Percentiles rank a stretch among this genome's conserved stretches.
Evolutionary conservation across 2,329 filamentous ascomycete genomes (phyloP).

Genomic region (Pseudogymnoascus sp.): DNA sequence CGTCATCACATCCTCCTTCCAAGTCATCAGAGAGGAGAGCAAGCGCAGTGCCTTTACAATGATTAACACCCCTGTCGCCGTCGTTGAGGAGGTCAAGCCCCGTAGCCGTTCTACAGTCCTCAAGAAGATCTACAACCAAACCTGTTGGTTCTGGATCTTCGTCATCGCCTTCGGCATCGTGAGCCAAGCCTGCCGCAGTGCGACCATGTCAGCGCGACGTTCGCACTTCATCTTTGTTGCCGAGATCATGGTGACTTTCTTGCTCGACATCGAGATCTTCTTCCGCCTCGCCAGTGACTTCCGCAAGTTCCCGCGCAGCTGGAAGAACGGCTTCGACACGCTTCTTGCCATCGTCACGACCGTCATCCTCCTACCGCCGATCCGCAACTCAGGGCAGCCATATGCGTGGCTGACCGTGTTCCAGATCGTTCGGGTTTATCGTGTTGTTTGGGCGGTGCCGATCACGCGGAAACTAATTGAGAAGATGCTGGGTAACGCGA

Average conservation of each 20-base stretch:
- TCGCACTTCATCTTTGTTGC: constrained; percentile 59
- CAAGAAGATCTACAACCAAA: constrained; percentile 68
- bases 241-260: constrained; percentile 67
- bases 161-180: constrained; percentile 76
- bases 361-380: constrained; percentile 76
- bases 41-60: constrained; percentile 87
- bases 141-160: constrained; percentile 67
- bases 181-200: constrained; percentile 68
- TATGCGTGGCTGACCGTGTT: constrained; percentile 91
- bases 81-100: constrained; percentile 25
- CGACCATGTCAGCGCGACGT: constrained; percentile 59
- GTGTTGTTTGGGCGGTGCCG: constrained; percentile 80
- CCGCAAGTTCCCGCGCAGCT: constrained; percentile 67
- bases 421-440: constrained; percentile 85
- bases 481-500: constrained; percentile 81
- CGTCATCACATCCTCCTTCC: constrained; percentile 96
- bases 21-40: constrained; percentile 95
- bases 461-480: constrained; percentile 81
- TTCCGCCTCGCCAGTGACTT: constrained; percentile 72
- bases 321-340: constrained; percentile 73
- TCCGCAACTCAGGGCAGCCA: constrained; percentile 59
- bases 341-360: constrained; percentile 71
- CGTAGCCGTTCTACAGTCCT: constrained; percentile 42
- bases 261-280: constrained; percentile 75
- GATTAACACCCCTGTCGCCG: constrained; percentile 44